Conservation (phyloP, 768 basidiomycete genomes). For the Suillus luteus region DNA sequence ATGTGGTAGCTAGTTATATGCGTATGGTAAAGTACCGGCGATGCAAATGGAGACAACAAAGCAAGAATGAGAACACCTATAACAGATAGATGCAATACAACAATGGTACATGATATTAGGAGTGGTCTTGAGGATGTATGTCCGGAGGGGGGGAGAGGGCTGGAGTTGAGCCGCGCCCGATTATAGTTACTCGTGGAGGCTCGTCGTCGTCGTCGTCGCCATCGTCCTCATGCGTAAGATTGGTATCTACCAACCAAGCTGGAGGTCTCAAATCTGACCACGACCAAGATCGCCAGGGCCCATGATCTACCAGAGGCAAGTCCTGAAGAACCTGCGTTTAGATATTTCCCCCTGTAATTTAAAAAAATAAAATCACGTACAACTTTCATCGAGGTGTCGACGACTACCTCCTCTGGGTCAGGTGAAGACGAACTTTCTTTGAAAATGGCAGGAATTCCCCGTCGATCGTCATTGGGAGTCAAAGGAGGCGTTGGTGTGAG, state of each 20-base stretch:
- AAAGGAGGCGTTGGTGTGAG: slow-evolving; percentile 38
- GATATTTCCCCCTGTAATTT: background rate
- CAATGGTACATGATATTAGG: slow-evolving; percentile 17
- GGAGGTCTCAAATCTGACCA: slow-evolving; percentile 37
- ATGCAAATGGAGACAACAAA: slow-evolving; percentile 25
- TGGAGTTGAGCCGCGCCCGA: slow-evolving; percentile 18
- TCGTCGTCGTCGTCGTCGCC: slow-evolving; percentile 31
- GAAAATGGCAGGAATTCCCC: slow-evolving; percentile 22
- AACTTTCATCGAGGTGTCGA: slow-evolving; percentile 20
- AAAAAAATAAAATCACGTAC: slow-evolving; percentile 27
- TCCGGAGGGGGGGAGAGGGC: slow-evolving; percentile 18
- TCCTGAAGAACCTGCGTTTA: slow-evolving; percentile 21
- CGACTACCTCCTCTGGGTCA: slow-evolving; percentile 20
- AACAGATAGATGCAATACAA: slow-evolving; percentile 13
- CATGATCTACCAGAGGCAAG: slow-evolving; percentile 19
- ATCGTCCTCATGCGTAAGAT: slow-evolving; percentile 14
- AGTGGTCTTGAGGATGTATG: slow-evolving; percentile 19
- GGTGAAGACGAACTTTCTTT: slow-evolving; percentile 28
- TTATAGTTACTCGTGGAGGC: slow-evolving; percentile 17
- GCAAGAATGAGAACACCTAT: slow-evolving; percentile 22
- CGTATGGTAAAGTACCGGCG: slow-evolving; percentile 26
- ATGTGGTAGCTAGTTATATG: slow-evolving; percentile 26
- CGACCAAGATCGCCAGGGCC: slow-evolving; percentile 37
- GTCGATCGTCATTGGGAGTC: slow-evolving; percentile 38
- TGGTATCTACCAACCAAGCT: slow-evolving; percentile 23